Percentiles rank a stretch among this genome's conserved stretches.
Conservation (phyloP, 2,329 filamentous ascomycete species). For the Ceratocystis ficicola region DNA sequence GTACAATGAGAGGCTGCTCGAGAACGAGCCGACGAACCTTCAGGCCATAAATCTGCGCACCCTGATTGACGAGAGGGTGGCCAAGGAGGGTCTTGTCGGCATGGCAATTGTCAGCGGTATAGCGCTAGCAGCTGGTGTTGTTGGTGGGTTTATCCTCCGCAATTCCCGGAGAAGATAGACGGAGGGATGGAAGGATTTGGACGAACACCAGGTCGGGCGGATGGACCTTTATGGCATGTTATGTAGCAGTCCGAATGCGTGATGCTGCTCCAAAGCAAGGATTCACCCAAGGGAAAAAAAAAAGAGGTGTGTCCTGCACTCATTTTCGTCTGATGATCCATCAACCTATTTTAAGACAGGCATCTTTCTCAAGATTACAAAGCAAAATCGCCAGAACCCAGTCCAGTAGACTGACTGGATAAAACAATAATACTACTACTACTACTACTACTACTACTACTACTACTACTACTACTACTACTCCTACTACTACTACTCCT, state of each 20-base stretch:
- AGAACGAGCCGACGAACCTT: conserved; percentile 82
- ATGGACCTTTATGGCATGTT: background rate
- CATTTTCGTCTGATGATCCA: background rate
- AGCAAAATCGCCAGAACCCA: background rate
- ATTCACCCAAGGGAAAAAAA: background rate
- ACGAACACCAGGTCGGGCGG: background rate
- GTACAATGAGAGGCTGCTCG: conserved; percentile 86
- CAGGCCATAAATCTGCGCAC: conserved; percentile 77
- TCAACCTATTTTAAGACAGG: background rate
- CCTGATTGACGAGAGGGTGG: conserved; percentile 91
- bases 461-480: too few species aligned
- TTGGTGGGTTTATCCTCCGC: conserved; percentile 75
- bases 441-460: too few species aligned
- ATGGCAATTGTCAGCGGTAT: conserved; percentile 91
- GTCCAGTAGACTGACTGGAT: too few species aligned
- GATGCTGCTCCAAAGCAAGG: background rate
- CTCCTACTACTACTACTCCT: too few species aligned
- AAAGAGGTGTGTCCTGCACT: too few species aligned
- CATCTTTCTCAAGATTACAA: background rate
- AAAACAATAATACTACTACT: background rate
- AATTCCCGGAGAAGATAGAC: conserved; percentile 51
- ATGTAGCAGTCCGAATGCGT: background rate
- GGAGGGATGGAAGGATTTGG: background rate
- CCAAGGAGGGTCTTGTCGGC: conserved; percentile 84
- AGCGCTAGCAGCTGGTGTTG: conserved; percentile 82